A percentile compares a stretch with the other conserved stretches of the same genome.
phyloP scores from a whole-genome alignment of 2,329 filamentous ascomycete genomes.

The Aspergillus nomiae region DNA sequence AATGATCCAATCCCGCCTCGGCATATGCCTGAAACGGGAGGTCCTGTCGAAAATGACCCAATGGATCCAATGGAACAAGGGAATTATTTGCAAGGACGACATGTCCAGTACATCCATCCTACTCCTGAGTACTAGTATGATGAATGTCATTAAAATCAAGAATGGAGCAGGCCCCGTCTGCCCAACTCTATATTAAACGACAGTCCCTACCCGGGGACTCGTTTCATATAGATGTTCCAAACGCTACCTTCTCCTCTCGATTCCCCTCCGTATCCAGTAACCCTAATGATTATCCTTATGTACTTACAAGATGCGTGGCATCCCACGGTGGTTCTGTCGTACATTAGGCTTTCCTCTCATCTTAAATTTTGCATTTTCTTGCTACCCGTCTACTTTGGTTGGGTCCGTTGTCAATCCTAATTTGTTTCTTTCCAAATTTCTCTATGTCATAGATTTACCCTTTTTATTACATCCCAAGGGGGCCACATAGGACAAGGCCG shows the following conservation, averaged over 20 bases:
- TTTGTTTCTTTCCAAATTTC: background rate
- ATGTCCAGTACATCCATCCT: too few relatives aligned
- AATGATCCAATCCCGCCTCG: background rate
- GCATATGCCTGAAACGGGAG: background rate
- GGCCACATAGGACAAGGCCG: background rate
- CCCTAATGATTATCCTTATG: constrained; percentile 20
- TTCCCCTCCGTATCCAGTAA: constrained; percentile 15
- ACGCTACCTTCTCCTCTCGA: background rate
- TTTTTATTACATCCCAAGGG: background rate
- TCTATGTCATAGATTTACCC: background rate
- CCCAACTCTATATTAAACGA: background rate
- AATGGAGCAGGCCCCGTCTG: background rate
- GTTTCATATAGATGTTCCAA: constrained; percentile 2
- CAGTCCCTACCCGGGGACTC: background rate
- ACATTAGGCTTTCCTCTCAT: background rate
- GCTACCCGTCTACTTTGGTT: background rate
- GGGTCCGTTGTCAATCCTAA: background rate
- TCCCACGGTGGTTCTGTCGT: background rate
- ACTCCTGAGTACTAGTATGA: background rate
- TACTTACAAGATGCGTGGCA: background rate
- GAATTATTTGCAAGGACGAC: background rate
- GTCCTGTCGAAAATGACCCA: background rate
- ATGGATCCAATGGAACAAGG: background rate
- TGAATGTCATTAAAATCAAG: background rate
- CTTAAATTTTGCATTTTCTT: background rate